Percentiles rank a stretch among this genome's conserved stretches.
Conservation (phyloP, 225 moss, liverwort and hornwort species). For the Asterella californica region DNA sequence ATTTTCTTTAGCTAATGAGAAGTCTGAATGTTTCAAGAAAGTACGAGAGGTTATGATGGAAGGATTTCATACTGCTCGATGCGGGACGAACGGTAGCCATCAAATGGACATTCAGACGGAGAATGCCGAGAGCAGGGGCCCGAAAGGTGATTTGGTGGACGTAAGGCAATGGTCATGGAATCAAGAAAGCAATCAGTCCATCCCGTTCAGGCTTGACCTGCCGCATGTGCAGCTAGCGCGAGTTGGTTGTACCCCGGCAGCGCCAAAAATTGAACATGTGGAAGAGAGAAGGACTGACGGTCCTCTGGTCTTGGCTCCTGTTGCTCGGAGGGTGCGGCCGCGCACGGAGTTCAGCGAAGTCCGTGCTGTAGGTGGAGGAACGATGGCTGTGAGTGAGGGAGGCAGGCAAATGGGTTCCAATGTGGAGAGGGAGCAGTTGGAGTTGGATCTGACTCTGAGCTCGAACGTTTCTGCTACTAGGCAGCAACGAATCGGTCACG, state of each 20-base stretch:
- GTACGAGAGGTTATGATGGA: conserved; percentile 21
- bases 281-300: conserved; percentile 3
- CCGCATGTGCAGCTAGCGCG: not conserved
- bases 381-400: not conserved
- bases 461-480: conserved; percentile 40
- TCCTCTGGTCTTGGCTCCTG: conserved; percentile 10
- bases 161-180: conserved; percentile 6
- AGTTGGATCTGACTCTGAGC: conserved; percentile 64
- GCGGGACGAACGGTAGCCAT: conserved; percentile 13
- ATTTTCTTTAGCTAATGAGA: conserved; percentile 18
- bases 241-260: not conserved
- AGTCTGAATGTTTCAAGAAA: conserved; percentile 10
- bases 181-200: not conserved
- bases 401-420: not conserved
- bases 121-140: not conserved
- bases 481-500: not conserved
- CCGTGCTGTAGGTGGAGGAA: not conserved
- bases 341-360: not conserved
- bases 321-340: conserved; percentile 7
- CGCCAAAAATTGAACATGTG: not conserved
- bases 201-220: not conserved
- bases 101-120: conserved; percentile 15
- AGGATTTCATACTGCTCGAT: conserved; percentile 10
- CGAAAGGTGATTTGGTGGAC: not conserved
- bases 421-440: conserved; percentile 40